These are phyloP conservation scores for Cyclospora cayetanensis DNA, from an alignment of 169 alveolate species.

Conservation along the genomic window DNA sequence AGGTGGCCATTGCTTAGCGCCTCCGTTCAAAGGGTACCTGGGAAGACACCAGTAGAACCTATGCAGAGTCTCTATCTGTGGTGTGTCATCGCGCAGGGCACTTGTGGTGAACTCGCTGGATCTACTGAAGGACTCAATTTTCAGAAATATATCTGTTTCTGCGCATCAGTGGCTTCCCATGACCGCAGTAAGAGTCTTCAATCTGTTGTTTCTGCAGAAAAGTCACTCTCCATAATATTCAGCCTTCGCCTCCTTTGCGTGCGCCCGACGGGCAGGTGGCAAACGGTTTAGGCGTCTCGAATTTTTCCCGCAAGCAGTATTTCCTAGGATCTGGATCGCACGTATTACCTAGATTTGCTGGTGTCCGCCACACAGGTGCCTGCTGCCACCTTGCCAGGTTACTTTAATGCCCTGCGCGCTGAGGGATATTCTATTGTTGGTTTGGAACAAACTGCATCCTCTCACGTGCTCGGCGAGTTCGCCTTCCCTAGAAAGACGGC, in stretches of 20 bases:
- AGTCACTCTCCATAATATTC: no score
- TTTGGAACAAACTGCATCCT: constrained; percentile 90
- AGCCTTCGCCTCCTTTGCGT: no score
- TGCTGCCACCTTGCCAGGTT: not conserved
- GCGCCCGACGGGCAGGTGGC: no score
- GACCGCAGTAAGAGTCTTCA: constrained; percentile 18
- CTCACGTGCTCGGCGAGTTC: constrained; percentile 80
- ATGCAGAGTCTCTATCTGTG: not conserved
- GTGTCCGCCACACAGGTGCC: no score
- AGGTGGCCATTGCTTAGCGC: not conserved
- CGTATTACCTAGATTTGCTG: no score
- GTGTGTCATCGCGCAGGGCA: constrained; percentile 73
- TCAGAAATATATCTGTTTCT: constrained; percentile 87
- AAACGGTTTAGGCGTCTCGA: no score
- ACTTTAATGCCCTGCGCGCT: constrained; percentile 39
- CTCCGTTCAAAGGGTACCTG: no score
- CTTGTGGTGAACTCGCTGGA: constrained; percentile 77
- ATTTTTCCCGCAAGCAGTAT: no score
- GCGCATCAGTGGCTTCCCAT: constrained; percentile 93
- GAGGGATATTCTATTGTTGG: constrained; percentile 87
- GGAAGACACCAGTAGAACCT: no score
- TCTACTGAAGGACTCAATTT: constrained; percentile 81
- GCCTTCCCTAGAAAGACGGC: constrained; percentile 83
- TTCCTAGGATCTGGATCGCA: no score
- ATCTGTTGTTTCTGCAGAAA: no score